Percentiles rank a stretch among this genome's conserved stretches.
These are phyloP conservation scores for Tuber magnatum DNA, from an alignment of 495 filamentous ascomycete genomes.

Conservation along the genomic window DNA sequence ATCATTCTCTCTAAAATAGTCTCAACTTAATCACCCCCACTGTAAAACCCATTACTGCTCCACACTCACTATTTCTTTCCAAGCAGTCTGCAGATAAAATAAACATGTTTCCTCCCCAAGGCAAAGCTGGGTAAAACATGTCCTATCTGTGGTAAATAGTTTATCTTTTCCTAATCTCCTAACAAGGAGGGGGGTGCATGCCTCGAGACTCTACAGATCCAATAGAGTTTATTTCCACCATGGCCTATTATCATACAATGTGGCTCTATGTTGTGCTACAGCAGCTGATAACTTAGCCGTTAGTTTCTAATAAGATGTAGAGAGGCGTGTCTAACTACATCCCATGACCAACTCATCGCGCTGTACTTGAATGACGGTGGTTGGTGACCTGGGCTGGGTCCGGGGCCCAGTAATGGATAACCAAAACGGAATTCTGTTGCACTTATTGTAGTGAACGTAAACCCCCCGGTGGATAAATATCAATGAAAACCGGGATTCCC, in stretches of 20 bases:
- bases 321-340: neutral
- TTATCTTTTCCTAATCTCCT: neutral
- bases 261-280: neutral
- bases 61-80: no score
- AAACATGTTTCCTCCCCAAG: neutral
- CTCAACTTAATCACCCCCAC: no score
- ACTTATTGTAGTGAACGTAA: neutral
- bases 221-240: neutral
- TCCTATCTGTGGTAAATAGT: no score
- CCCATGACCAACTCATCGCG: neutral
- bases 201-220: no score
- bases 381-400: neutral
- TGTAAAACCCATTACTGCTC: no score
- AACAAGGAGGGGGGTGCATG: neutral
- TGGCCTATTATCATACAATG: neutral
- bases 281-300: neutral
- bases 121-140: no score
- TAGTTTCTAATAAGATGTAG: neutral
- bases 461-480: neutral
- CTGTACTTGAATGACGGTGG: neutral
- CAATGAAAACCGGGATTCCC: no score
- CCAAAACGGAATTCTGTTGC: neutral
- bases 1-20: no score
- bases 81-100: neutral
- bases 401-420: no score